Evolutionary conservation across 2,329 filamentous ascomycete species (phyloP), one percentile per base, ranked within the genome.

Genomic region (Zelopaecilomyces penicillatus): DNA sequence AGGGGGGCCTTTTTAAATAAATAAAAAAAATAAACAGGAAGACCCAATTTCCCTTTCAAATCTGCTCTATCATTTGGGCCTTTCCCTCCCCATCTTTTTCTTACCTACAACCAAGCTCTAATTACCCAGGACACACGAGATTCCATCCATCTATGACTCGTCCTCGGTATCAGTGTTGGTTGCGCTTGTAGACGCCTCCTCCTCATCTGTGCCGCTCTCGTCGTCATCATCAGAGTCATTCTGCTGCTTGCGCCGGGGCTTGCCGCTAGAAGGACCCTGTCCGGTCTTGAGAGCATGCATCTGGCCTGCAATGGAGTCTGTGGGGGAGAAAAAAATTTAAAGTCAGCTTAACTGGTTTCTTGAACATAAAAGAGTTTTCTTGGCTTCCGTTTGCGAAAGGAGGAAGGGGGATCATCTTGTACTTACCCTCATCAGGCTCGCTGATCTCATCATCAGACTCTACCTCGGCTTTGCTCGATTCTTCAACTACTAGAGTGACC

Each of bases 371-470:
- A 10, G 5, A 7, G 7, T 43, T 37, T 34, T 36, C 9, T 40
- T n/a, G 28, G n/a, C 12, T 6, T 30, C 37, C 6, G 4, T 30
- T 11, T 6, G 27, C 5, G 27, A 36, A 39, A 47, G 38, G 19
- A 3, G 28, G 32, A 30, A 37, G 41, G 38, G 42, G 32, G 19
- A 51, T 45, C 19, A 19, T 19, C 19, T 19, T 41, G 44, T 38
- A 37, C 83, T 73, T 75, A 95, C 93, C 93, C 74, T 98, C 93
- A 52, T 97, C 93, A 32, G 94, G 93, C 64, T 98, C 93, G 61
- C 87, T 95, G 54, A 98, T 98, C 47, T 98, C 93, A 57, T 95
- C 93, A 54, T 96, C 89, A 39, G 82, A 85, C 42, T 80, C 78
- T 60, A 95, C 82, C 54, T 84, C 78, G 19, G 79, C 83, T 69